Percentiles rank a stretch among this genome's conserved stretches.
These are phyloP conservation scores for Arachis hypogaea DNA, from an alignment of 306 rosid genomes.

Conservation along the genomic window DNA sequence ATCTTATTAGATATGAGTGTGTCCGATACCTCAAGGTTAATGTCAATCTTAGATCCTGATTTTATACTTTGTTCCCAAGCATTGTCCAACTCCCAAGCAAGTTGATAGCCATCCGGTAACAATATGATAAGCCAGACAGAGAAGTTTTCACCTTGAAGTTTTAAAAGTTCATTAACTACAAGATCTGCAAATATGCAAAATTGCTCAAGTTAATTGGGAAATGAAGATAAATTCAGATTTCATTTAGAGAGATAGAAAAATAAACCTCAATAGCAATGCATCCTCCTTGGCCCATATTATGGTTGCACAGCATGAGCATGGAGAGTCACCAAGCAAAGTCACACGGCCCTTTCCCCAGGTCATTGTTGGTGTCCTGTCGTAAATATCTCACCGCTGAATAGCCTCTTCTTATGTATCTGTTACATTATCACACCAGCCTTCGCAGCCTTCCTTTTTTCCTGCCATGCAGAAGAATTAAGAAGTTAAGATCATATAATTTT, in stretches of 20 bases:
- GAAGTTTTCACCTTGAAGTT: neutral
- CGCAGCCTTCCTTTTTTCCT: slow-evolving; percentile 86
- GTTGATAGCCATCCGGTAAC: slow-evolving; percentile 89
- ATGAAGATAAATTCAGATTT: neutral
- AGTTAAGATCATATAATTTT: neutral
- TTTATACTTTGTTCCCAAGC: slow-evolving; percentile 62
- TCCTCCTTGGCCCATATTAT: slow-evolving; percentile 95
- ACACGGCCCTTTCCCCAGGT: slow-evolving; percentile 95
- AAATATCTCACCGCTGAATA: slow-evolving; percentile 91
- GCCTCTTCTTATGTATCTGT: slow-evolving; percentile 89
- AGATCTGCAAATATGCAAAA: neutral
- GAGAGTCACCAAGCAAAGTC: slow-evolving; percentile 95
- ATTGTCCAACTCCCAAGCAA: slow-evolving; percentile 75
- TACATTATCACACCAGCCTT: slow-evolving; percentile 94
- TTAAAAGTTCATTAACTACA: neutral
- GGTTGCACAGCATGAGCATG: slow-evolving; percentile 93
- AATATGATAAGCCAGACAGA: slow-evolving; percentile 37
- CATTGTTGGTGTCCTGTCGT: slow-evolving; percentile 73
- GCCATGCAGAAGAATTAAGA: slow-evolving; percentile 34
- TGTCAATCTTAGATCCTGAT: slow-evolving; percentile 64
- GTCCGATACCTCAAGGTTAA: slow-evolving; percentile 63
- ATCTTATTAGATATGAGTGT: slow-evolving; percentile 4
- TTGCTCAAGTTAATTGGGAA: slow-evolving; percentile 1
- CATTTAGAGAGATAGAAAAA: neutral
- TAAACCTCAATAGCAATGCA: slow-evolving; percentile 98